A percentile compares a stretch with the other conserved stretches of the same genome.
phyloP scores from a whole-genome alignment of 1,284 basidiomycete genomes.

The Austroboletus novae-zelandiae region DNA sequence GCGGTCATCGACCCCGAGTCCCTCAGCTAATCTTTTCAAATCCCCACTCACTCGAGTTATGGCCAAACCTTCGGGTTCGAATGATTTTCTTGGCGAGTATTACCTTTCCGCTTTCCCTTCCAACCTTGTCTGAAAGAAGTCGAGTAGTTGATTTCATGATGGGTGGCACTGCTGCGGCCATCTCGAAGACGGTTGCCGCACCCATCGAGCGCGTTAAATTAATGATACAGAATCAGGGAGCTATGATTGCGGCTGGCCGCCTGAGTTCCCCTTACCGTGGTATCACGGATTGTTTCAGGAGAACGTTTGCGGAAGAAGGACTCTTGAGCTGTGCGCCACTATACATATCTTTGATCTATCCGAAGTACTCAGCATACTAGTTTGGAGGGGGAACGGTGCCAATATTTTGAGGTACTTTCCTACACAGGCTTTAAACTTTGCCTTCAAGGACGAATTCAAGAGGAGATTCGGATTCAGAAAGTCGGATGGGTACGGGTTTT shows the following conservation, averaged over 20 bases:
- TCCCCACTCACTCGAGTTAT: conserved; percentile 29
- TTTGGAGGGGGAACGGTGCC: conserved; percentile 65
- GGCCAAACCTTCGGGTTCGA: conserved; percentile 8
- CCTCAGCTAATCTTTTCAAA: neutral
- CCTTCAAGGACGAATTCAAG: conserved; percentile 48
- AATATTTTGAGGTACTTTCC: conserved; percentile 68
- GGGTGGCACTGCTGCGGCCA: conserved; percentile 51
- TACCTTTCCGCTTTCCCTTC: neutral
- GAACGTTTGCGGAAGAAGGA: conserved; percentile 56
- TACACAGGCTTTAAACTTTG: conserved; percentile 60
- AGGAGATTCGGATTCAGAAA: conserved; percentile 52
- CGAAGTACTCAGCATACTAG: conserved; percentile 21
- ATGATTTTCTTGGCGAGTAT: conserved; percentile 23
- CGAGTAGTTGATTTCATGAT: conserved; percentile 46
- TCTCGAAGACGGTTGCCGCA: conserved; percentile 70
- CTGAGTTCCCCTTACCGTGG: conserved; percentile 58
- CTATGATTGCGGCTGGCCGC: conserved; percentile 55
- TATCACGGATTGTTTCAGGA: conserved; percentile 56
- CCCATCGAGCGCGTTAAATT: conserved; percentile 75
- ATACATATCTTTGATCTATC: conserved; percentile 3
- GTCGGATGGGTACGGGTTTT: conserved; percentile 51
- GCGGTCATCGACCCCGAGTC: neutral
- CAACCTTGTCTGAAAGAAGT: neutral
- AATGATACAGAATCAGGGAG: conserved; percentile 66
- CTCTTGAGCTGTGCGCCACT: conserved; percentile 37